These are phyloP conservation scores for Ophiostoma sp. DNA, from an alignment of 2,329 filamentous ascomycete species.

Conservation along the genomic window DNA sequence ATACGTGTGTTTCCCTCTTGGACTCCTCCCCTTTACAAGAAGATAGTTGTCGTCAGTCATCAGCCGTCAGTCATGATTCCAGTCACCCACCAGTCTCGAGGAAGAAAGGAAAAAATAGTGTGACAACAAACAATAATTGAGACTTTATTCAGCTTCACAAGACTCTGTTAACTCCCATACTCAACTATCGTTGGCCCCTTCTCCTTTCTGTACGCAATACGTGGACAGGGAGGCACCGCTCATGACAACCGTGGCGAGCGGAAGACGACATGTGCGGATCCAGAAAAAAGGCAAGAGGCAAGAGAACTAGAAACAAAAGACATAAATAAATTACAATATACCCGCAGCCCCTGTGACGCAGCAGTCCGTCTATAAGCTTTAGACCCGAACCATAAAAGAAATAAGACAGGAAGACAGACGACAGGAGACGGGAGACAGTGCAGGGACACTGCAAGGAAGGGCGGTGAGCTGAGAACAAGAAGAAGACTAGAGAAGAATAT, in stretches of 20 bases:
- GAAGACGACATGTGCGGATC: slow-evolving; percentile 13
- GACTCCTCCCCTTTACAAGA: background rate
- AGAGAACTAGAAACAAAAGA: background rate
- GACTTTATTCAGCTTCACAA: background rate
- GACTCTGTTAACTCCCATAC: background rate
- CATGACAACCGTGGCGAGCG: slow-evolving; percentile 11
- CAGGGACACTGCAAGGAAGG: background rate
- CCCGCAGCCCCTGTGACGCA: background rate
- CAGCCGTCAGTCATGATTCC: background rate
- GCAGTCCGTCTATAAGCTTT: background rate
- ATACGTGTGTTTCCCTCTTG: slow-evolving; percentile 13
- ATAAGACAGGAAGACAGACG: background rate
- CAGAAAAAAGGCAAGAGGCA: background rate
- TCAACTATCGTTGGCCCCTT: background rate
- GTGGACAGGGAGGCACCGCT: background rate
- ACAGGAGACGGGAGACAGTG: background rate
- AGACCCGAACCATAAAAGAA: background rate
- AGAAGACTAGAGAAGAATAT: background rate
- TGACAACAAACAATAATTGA: background rate
- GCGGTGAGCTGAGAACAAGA: slow-evolving; percentile 5
- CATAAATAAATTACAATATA: background rate
- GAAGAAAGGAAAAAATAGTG: slow-evolving; percentile 9
- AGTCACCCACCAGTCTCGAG: slow-evolving; percentile 4
- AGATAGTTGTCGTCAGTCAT: background rate
- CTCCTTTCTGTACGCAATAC: background rate